Evolutionary conservation across 345 rosid species (phyloP).

Genomic region (Populus nigra): DNA sequence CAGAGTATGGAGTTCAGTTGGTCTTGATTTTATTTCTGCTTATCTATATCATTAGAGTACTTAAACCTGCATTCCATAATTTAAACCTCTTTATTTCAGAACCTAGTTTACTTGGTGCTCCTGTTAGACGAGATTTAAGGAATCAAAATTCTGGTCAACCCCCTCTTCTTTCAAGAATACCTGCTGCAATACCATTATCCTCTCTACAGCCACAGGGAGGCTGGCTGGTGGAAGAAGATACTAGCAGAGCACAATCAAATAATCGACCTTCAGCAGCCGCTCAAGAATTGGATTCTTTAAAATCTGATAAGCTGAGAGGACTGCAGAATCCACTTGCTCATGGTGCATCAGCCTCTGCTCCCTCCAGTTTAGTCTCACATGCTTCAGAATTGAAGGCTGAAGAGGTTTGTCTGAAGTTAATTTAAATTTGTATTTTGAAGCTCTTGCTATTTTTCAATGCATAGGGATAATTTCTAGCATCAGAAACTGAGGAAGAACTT

Average conservation of each 20-base stretch:
- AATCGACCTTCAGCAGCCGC: constrained; percentile 28
- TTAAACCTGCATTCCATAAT: constrained; percentile 6
- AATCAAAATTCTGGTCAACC: constrained; percentile 66
- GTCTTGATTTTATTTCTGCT: constrained; percentile 6
- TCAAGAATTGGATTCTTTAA: constrained; percentile 45
- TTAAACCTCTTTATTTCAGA: constrained; percentile 39
- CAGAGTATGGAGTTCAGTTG: constrained; percentile 55
- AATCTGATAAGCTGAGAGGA: constrained; percentile 47
- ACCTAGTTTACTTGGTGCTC: constrained; percentile 90
- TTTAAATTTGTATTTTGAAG: constrained; percentile 9
- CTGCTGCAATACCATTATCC: constrained; percentile 41
- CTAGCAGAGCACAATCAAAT: constrained; percentile 24
- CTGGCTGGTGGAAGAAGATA: constrained; percentile 70
- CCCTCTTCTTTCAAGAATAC: constrained; percentile 59
- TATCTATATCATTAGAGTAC: not conserved
- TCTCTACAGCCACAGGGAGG: constrained; percentile 57
- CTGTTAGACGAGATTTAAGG: constrained; percentile 63
- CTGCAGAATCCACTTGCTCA: constrained; percentile 43
- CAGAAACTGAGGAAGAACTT: constrained; percentile 10
- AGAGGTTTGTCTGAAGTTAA: constrained; percentile 50
- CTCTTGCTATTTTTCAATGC: not conserved
- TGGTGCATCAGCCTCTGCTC: constrained; percentile 34
- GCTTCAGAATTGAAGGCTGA: constrained; percentile 57
- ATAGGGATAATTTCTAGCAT: not conserved
- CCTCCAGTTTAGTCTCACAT: constrained; percentile 39